Percentiles rank a stretch among this genome's conserved stretches.
These are phyloP conservation scores for Scenedesmus sp. DNA, from an alignment of 163 green algal species.

Conservation along the genomic window DNA sequence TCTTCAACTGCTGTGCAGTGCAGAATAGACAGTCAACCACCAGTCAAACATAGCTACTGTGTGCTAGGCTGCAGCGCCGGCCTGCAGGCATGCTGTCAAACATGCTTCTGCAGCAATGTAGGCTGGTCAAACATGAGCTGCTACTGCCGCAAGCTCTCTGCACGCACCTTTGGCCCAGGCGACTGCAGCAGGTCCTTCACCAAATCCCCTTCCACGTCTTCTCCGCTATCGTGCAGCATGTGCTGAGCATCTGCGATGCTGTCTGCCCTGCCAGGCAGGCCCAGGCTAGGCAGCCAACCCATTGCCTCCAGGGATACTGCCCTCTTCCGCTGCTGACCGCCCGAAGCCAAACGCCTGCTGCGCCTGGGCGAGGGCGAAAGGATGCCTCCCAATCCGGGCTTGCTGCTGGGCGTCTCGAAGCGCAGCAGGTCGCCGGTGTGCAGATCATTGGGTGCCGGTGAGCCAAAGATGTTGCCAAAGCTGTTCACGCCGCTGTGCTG, in stretches of 20 bases:
- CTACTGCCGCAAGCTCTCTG: not conserved
- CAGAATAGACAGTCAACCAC: not conserved
- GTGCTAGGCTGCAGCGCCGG: not conserved
- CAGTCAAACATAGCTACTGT: not conserved
- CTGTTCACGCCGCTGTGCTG: constrained; percentile 32
- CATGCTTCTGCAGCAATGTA: not conserved
- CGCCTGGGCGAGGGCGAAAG: constrained; percentile 30
- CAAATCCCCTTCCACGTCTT: constrained; percentile 29
- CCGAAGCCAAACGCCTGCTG: not conserved
- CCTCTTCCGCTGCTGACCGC: constrained; percentile 11
- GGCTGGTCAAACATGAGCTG: constrained; percentile 6
- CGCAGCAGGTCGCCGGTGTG: constrained; percentile 23
- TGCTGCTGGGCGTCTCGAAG: constrained; percentile 51
- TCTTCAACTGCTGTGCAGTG: not conserved
- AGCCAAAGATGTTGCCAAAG: constrained; percentile 40
- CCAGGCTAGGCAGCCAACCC: constrained; percentile 27
- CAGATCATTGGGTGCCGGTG: constrained; percentile 14
- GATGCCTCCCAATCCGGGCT: not conserved
- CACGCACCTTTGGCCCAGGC: constrained; percentile 38
- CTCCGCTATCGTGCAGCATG: not conserved
- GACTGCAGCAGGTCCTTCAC: constrained; percentile 45
- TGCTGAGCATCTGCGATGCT: not conserved
- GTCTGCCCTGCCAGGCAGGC: not conserved
- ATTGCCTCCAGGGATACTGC: constrained; percentile 32
- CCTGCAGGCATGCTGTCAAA: not conserved